Evolutionary conservation across 495 filamentous ascomycete genomes (phyloP).

Genomic region (Rostrohypoxylon terebratum): DNA sequence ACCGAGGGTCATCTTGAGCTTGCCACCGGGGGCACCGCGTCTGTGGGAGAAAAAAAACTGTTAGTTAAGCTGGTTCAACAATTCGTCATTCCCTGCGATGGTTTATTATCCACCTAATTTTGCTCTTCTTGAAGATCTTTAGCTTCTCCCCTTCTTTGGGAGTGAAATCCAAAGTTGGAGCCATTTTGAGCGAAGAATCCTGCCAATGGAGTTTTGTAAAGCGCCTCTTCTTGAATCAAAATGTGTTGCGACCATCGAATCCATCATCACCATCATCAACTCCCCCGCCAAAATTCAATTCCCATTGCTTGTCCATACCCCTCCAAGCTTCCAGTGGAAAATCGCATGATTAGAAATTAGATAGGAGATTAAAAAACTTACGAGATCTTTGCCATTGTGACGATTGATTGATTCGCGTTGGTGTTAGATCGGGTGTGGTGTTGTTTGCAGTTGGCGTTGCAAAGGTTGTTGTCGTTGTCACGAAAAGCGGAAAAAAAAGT

Average conservation of each 20-base stretch:
- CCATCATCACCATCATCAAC: not conserved
- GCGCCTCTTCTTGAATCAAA: conserved; percentile 28
- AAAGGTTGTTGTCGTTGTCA: conserved; percentile 20
- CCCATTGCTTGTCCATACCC: conserved; percentile 21
- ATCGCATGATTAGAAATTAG: conserved; percentile 30
- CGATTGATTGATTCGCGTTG: conserved; percentile 50
- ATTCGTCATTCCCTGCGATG: not conserved
- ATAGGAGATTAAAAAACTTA: conserved; percentile 51
- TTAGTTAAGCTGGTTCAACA: conserved; percentile 26
- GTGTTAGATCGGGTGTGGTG: conserved; percentile 25
- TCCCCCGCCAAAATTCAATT: conserved; percentile 29
- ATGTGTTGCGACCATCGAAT: not conserved
- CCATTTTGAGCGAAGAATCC: not conserved
- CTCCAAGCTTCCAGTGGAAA: conserved; percentile 14
- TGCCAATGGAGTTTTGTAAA: not conserved
- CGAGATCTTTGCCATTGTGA: conserved; percentile 65
- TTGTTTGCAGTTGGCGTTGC: conserved; percentile 22
- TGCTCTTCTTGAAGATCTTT: conserved; percentile 8
- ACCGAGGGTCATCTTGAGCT: conserved; percentile 99
- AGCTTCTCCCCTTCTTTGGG: not conserved
- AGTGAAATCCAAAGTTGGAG: not conserved
- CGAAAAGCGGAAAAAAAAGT: conserved; percentile 23
- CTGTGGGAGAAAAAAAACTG: conserved; percentile 59
- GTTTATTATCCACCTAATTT: not conserved
- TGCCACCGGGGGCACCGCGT: conserved; percentile 97